Conservation (phyloP, 1,284 basidiomycete species). For the Marasmius sp. region DNA sequence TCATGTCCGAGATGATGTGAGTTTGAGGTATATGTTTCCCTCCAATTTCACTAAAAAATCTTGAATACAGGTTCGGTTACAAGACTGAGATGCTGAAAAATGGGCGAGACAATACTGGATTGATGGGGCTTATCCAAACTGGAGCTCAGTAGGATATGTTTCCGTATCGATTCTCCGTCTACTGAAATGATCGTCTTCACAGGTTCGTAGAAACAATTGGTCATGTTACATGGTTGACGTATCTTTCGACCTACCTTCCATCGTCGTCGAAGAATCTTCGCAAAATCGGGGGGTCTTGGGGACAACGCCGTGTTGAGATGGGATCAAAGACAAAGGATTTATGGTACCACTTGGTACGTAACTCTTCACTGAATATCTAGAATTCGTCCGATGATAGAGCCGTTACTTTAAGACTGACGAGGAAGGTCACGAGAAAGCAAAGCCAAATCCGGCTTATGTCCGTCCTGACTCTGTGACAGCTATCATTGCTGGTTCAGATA, state of each 20-base stretch:
- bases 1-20: conserved; percentile 66
- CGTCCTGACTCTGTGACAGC: conserved; percentile 24
- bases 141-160: conserved; percentile 22
- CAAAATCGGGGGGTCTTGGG: conserved; percentile 29
- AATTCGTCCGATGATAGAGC: not conserved
- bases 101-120: conserved; percentile 30
- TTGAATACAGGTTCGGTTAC: conserved; percentile 43
- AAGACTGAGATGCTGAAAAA: conserved; percentile 43
- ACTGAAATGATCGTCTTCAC: not conserved
- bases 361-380: not conserved
- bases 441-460: conserved; percentile 5
- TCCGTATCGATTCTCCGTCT: not conserved
- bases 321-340: conserved; percentile 39
- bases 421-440: conserved; percentile 24
- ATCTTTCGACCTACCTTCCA: conserved; percentile 26
- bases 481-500: conserved; percentile 22
- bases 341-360: conserved; percentile 41
- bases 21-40: conserved; percentile 8
- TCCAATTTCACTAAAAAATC: too few relatives aligned
- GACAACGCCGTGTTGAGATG: conserved; percentile 24
- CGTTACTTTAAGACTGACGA: conserved; percentile 34
- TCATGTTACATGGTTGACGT: conserved; percentile 35
- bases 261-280: conserved; percentile 31
- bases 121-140: conserved; percentile 35
- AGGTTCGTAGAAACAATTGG: conserved; percentile 34